Conservation (phyloP, 768 basidiomycete genomes). For the Rhodotorula taiwanensis region DNA sequence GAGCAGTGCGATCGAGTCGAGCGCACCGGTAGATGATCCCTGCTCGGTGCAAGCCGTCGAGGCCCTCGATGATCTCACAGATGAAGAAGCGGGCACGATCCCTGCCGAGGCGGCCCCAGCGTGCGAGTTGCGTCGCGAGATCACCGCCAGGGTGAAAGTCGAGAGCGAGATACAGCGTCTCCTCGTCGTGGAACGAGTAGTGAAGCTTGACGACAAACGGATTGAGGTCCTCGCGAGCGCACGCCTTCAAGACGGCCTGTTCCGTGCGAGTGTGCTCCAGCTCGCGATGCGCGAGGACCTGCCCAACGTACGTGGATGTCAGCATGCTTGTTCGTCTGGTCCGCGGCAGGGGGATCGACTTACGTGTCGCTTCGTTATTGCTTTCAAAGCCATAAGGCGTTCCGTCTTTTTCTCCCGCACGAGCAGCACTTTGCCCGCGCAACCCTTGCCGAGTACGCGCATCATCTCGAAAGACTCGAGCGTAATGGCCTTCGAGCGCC, state of each 20-base stretch:
- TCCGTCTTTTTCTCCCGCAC: conserved; percentile 69
- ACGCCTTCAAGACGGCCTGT: conserved; percentile 86
- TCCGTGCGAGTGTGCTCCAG: conserved; percentile 93
- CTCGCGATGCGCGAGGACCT: conserved; percentile 89
- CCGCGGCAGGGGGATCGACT: background rate
- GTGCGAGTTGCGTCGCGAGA: conserved; percentile 90
- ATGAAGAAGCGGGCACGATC: conserved; percentile 95
- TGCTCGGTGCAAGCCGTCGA: conserved; percentile 84
- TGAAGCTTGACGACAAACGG: conserved; percentile 93
- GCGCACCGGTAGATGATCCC: conserved; percentile 81
- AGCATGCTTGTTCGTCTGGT: no score
- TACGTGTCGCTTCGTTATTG: conserved; percentile 85
- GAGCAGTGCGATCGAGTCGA: background rate
- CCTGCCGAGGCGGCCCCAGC: conserved; percentile 87
- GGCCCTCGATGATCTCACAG: conserved; percentile 83
- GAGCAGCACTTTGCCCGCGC: conserved; percentile 87
- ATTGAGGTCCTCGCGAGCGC: conserved; percentile 71
- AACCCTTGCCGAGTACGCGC: conserved; percentile 91
- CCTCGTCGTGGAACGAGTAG: conserved; percentile 76
- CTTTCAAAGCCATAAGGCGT: conserved; percentile 83
- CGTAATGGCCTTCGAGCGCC: conserved; percentile 54
- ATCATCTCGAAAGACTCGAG: conserved; percentile 96
- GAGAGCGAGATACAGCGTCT: conserved; percentile 85
- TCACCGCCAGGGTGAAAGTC: conserved; percentile 96
- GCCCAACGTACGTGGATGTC: background rate